These are phyloP conservation scores for Xylariaceae sp. DNA, from an alignment of 2,329 filamentous ascomycete species.

Conservation along the genomic window DNA sequence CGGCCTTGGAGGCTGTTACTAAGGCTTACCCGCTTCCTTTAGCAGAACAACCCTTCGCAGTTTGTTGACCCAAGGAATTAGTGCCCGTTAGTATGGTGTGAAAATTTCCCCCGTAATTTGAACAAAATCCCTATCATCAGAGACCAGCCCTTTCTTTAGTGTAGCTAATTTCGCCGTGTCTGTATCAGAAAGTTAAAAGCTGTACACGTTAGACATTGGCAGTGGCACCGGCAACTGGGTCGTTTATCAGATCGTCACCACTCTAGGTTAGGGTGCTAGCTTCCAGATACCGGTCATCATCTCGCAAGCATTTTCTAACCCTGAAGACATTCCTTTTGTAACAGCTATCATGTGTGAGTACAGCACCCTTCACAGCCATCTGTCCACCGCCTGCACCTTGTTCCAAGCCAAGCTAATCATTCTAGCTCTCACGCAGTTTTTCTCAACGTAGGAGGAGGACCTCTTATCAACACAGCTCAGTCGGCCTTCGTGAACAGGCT, in stretches of 20 bases:
- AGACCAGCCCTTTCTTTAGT: not conserved
- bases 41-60: not conserved
- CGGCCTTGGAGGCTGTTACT: no score
- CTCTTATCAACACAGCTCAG: not conserved
- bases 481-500: not conserved
- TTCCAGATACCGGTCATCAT: no score
- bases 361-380: not conserved
- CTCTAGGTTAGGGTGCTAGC: no score
- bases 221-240: no score
- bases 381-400: not conserved
- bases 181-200: no score
- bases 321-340: not conserved
- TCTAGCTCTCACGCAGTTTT: not conserved
- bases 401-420: not conserved
- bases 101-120: conserved; percentile 29
- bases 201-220: no score
- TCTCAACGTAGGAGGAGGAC: not conserved
- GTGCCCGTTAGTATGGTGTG: not conserved
- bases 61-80: conserved; percentile 11
- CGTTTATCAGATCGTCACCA: no score
- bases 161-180: not conserved
- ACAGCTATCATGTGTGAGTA: not conserved
- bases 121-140: not conserved
- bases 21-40: no score
- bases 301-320: not conserved